Conservation (phyloP, 306 rosid species). For the Malus asiatica region DNA sequence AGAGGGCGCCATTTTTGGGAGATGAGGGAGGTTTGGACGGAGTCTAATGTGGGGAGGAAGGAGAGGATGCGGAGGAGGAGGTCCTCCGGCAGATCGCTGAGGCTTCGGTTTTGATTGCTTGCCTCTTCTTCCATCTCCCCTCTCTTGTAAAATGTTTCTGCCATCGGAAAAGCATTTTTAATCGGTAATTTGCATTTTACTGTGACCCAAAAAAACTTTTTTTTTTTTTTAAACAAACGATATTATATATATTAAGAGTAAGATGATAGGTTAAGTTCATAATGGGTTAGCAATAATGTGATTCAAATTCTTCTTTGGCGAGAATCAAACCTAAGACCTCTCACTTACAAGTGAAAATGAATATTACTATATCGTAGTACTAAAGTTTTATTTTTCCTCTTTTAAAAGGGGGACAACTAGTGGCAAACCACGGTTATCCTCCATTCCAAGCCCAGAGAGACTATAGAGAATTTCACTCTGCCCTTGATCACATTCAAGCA, state of each 20-base stretch:
- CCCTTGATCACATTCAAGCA: too few species aligned
- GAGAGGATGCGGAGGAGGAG: not conserved
- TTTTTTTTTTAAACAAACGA: too few species aligned
- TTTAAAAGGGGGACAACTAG: too few species aligned
- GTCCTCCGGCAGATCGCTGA: not conserved
- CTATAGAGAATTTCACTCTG: rapidly evolving
- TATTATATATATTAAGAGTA: too few species aligned
- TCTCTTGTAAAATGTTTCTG: not conserved
- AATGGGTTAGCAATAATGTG: rapidly evolving
- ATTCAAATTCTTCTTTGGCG: rapidly evolving
- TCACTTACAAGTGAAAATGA: rapidly evolving
- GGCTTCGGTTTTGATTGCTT: not conserved
- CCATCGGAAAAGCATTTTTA: not conserved
- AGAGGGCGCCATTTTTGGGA: not conserved
- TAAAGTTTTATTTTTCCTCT: too few species aligned
- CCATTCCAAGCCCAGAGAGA: too few species aligned
- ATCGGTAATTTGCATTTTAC: not conserved
- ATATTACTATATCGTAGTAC: rapidly evolving
- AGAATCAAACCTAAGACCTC: too few species aligned
- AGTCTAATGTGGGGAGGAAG: not conserved
- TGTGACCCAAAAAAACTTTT: too few species aligned
- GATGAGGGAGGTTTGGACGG: not conserved
- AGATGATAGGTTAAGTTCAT: rapidly evolving
- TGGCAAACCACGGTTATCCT: too few species aligned
- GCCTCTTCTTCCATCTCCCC: not conserved